Percentiles rank a stretch among this genome's conserved stretches.
Evolutionary conservation across 2,329 filamentous ascomycete species (phyloP).

Genomic region (Fusarium heterosporum): DNA sequence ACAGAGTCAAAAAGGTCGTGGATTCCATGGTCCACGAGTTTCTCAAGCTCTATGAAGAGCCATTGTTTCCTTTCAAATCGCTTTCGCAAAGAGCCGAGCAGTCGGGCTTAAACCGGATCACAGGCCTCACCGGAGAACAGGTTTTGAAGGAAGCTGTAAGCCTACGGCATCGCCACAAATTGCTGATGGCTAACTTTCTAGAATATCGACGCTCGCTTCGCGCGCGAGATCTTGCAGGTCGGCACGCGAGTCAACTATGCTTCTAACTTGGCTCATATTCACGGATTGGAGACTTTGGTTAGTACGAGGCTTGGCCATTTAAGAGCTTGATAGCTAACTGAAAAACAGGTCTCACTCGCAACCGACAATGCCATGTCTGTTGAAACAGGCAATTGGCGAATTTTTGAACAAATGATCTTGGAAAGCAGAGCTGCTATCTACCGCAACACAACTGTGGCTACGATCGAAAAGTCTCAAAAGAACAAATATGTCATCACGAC

Average conservation of each 20-base stretch:
- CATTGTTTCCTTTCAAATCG: slow-evolving; percentile 85
- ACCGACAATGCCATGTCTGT: slow-evolving; percentile 85
- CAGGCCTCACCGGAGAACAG: slow-evolving; percentile 77
- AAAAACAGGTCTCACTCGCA: slow-evolving; percentile 80
- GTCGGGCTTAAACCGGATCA: slow-evolving; percentile 74
- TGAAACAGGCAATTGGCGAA: slow-evolving; percentile 90
- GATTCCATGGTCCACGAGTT: slow-evolving; percentile 78
- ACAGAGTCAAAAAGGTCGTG: slow-evolving; percentile 78
- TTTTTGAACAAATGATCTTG: slow-evolving; percentile 85
- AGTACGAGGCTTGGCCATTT: slow-evolving; percentile 3
- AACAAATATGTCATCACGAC: slow-evolving; percentile 62
- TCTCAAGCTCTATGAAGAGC: slow-evolving; percentile 80
- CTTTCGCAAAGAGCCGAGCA: slow-evolving; percentile 76
- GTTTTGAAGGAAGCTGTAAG: slow-evolving; percentile 73
- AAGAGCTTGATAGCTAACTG: slow-evolving; percentile 6
- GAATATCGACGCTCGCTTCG: slow-evolving; percentile 72
- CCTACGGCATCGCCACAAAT: not conserved
- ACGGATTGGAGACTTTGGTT: slow-evolving; percentile 88
- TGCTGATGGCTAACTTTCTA: slow-evolving; percentile 44
- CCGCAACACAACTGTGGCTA: slow-evolving; percentile 75
- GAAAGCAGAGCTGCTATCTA: slow-evolving; percentile 70
- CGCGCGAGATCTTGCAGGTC: slow-evolving; percentile 87
- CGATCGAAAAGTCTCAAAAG: slow-evolving; percentile 65
- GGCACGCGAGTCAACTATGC: slow-evolving; percentile 95
- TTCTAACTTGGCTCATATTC: slow-evolving; percentile 85